phyloP scores from a whole-genome alignment of 2,329 filamentous ascomycete genomes.

The Penicillium carneum region DNA sequence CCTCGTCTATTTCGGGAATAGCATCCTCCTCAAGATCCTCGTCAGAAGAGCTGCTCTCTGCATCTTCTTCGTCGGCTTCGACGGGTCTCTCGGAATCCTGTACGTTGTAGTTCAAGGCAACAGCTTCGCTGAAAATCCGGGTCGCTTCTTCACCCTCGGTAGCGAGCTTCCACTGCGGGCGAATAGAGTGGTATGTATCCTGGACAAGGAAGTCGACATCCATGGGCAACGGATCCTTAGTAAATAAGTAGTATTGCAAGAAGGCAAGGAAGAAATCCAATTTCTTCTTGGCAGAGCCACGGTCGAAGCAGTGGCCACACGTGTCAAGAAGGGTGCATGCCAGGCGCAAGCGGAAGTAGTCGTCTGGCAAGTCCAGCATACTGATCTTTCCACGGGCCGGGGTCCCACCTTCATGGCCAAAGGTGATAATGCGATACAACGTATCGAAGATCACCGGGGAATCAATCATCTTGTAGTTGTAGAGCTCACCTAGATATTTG shows the following conservation, averaged over 20 bases:
- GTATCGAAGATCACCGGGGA: constrained; percentile 94
- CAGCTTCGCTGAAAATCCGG: constrained; percentile 82
- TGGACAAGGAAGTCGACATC: constrained; percentile 96
- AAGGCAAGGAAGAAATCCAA: constrained; percentile 96
- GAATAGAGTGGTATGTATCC: constrained; percentile 82
- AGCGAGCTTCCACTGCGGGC: constrained; percentile 91
- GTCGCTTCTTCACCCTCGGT: constrained; percentile 82
- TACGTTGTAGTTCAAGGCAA: constrained; percentile 86
- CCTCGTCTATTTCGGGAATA: constrained; percentile 63
- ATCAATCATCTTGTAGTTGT: constrained; percentile 97
- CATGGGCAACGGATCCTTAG: constrained; percentile 89
- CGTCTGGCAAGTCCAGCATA: constrained; percentile 83
- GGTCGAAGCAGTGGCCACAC: constrained; percentile 94
- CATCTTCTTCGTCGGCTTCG: constrained; percentile 78
- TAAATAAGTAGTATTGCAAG: constrained; percentile 91
- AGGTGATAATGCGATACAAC: constrained; percentile 91
- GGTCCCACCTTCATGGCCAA: constrained; percentile 83
- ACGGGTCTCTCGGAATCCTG: constrained; percentile 71
- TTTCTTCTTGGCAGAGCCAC: constrained; percentile 92
- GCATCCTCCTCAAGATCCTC: constrained; percentile 73
- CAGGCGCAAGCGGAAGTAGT: constrained; percentile 93
- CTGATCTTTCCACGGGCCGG: constrained; percentile 80
- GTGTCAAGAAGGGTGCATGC: constrained; percentile 90
- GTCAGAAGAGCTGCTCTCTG: constrained; percentile 75
- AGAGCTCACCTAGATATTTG: constrained; percentile 94